A percentile compares a stretch with the other conserved stretches of the same genome.
These are phyloP conservation scores for Waltergamsia citrina DNA, from an alignment of 2,329 filamentous ascomycete genomes.

Conservation along the genomic window DNA sequence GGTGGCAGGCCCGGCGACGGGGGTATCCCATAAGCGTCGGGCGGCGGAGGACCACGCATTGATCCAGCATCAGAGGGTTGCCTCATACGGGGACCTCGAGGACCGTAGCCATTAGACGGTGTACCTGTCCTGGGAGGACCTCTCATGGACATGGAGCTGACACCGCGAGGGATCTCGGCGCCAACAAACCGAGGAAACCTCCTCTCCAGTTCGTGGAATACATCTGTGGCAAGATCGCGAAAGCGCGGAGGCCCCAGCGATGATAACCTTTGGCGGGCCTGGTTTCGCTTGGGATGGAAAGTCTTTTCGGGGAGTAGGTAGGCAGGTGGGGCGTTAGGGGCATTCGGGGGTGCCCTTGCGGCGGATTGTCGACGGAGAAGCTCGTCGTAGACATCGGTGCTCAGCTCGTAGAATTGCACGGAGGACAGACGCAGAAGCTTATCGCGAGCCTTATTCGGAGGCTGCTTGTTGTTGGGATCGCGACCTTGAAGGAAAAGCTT, in stretches of 20 bases:
- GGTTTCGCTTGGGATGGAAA: constrained; percentile 95
- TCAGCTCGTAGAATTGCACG: constrained; percentile 94
- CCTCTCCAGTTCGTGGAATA: constrained; percentile 89
- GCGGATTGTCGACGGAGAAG: constrained; percentile 74
- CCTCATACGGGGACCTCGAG: constrained; percentile 41
- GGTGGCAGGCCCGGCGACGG: constrained; percentile 48
- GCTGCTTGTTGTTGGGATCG: constrained; percentile 65
- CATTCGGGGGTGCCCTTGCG: constrained; percentile 42
- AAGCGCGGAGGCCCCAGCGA: constrained; percentile 83
- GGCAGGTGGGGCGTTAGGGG: constrained; percentile 48
- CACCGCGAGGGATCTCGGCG: constrained; percentile 57
- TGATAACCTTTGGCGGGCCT: constrained; percentile 90
- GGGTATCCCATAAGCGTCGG: constrained; percentile 42
- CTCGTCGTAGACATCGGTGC: constrained; percentile 96
- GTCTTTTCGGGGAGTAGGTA: constrained; percentile 77
- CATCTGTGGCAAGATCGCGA: constrained; percentile 85
- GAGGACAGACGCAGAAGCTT: constrained; percentile 84
- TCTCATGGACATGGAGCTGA: constrained; percentile 59
- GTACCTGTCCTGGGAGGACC: constrained; percentile 46
- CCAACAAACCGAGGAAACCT: constrained; percentile 74
- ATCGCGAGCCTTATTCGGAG: constrained; percentile 83
- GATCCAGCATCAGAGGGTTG: constrained; percentile 55
- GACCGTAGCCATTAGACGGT: constrained; percentile 47
- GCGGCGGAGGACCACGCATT: constrained; percentile 35
- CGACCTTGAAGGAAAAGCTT: constrained; percentile 68